A percentile compares a stretch with the other conserved stretches of the same genome.
These are phyloP conservation scores for Blastocystis sp. DNA, from an alignment of 352 stramenopile species.

Conservation along the genomic window DNA sequence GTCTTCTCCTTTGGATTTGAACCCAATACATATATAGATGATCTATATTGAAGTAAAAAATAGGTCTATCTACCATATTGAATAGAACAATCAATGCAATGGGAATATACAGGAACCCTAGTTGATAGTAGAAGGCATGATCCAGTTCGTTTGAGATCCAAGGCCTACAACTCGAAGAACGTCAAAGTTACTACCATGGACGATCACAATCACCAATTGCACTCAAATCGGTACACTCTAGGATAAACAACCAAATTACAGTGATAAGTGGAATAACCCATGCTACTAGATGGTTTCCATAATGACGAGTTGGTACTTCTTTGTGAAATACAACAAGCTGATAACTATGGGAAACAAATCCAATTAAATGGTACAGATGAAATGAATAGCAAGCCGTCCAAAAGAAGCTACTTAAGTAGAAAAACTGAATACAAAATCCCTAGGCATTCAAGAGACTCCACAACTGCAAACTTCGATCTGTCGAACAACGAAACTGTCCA, in stretches of 20 bases:
- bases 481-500: neutral
- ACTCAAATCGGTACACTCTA: neutral
- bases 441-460: neutral
- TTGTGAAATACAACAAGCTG: neutral
- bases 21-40: neutral
- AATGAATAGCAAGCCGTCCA: conserved; percentile 8
- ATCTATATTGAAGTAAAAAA: conserved; percentile 2
- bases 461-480: neutral
- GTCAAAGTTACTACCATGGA: neutral
- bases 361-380: neutral
- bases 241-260: neutral
- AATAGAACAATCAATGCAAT: conserved; percentile 2
- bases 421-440: conserved; percentile 40
- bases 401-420: conserved; percentile 26
- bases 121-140: neutral
- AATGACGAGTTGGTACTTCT: neutral
- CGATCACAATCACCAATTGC: conserved; percentile 13
- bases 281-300: neutral
- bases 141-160: conserved; percentile 15
- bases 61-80: neutral
- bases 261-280: conserved; percentile 15
- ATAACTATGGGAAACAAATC: neutral
- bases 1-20: neutral
- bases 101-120: conserved; percentile 17
- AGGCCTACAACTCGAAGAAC: neutral